Base-by-base conservation (phyloP, 1,139 yeast genomes). In the Yamadazyma siamensis region DNA sequence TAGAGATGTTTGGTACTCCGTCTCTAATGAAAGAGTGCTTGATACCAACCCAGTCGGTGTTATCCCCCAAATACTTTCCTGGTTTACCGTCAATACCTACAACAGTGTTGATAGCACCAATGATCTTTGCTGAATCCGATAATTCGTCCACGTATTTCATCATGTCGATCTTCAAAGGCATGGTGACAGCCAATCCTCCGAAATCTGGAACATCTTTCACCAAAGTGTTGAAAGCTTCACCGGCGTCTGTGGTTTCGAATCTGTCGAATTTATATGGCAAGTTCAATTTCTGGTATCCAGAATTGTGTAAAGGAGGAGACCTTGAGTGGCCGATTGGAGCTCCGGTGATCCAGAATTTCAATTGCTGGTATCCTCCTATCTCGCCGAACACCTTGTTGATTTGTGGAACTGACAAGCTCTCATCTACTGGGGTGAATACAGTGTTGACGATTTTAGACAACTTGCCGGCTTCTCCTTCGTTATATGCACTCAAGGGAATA, bases 1-100 rank as follows among this genome's bases (percentile, higher is more conserved):
- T 46, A 12, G 51, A 53, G 34, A 61, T 42, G 25, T 61, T 59
- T 21, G 84, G 76, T 20, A 79, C 79, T 8, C 91, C 91, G 36
- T 71, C 68, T 37, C 71, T 59, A 25, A 62, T 52, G 46, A 87
- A 77, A 1, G 95, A 76, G 41, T 81, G 73, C 28, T 68, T 70
- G 44, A 94, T 84, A 14, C 98, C 99, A 33, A 80, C 63, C 95
- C 96, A 91, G 57, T 94, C 99, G 27, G 99, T 94, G 61, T 94
- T 94, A 47, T 86, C 94, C 39, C 97, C 98, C 34, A 62, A 57
- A 33, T 81, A 72, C 40, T 69, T 66, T 9, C 78, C 80, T 22
- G 47, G 47, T 26, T 71, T 52, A 3, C 69, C 75, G 17, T 59
- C 52, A 11, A 54, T 28, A 18, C 84, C 84, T 25, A 74, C 68